Base-by-base conservation (phyloP, 1,139 yeast genomes). In the Debaryomycetaceae sp. region DNA sequence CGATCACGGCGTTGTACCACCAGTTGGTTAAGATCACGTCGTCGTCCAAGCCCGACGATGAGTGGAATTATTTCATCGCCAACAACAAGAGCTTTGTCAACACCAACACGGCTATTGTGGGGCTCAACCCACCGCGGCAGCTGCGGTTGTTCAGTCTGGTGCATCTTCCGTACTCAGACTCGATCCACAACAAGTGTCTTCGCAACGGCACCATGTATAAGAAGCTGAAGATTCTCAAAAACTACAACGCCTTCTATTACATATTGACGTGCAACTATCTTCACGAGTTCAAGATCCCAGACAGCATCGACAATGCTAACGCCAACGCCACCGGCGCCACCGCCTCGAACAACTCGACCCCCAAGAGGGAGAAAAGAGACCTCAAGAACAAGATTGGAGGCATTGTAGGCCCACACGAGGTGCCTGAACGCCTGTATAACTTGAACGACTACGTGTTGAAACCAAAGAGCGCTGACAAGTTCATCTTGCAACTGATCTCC, bases 111-210 rank as follows among this genome's bases (percentile, higher is more conserved):
- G 48, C 47, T 22, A 51, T 60, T 1, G 44, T 47, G 2, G 43
- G 38, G 7, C 11, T 19, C 9, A 44, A 40, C 16, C 49, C 51
- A n/a, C 61, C 59, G 39, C 54, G 48, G 28, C 62, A 56, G 35
- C 48, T 46, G 5, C 45, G 73, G 34, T 51, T 51, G 12, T 56
- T 56, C 39, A 53, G 51, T 35, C 38, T 49, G 23, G 38, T 66
- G 6, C 40, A 32, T 1, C 30, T 66, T 7, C 74, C 74, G 2
- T 67, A 63, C 39, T 31, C 59, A 2, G 42, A 45, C 25, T 62
- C 71, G 2, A 50, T 66, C 24, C 74, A 67, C 37, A 63, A 61
- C 43, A 66, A 66, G 44, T 67, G 73, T 42, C 53, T 67, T 26
- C 49, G 72, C 27, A 65, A 58, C 38, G 74, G 74, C 5, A 45